Evolutionary conservation across 768 basidiomycete genomes (phyloP), one percentile per base, ranked within the genome.

Genomic region (Tulasnella sp.): DNA sequence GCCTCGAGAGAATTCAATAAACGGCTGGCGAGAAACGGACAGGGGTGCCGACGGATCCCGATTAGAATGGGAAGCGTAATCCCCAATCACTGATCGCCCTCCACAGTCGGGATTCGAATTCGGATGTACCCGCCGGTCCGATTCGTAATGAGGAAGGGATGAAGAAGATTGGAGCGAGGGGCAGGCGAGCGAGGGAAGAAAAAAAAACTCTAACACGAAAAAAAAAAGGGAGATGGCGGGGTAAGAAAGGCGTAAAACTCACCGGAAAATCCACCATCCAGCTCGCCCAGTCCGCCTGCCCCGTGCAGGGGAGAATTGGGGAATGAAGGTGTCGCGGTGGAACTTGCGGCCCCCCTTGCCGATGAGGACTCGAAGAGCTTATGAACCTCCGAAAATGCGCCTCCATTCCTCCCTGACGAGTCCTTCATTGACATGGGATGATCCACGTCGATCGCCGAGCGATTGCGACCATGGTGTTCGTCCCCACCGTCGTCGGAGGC

Each of bases 241-340:
- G 17, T 0, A 42, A 42, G 68, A 25, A 64, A 67, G 34, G 2
- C 67, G 67, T 31, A 38, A 70, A 14, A 22, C 69, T 70, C 69
- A 70, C 69, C 40, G 9, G 69, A 70, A 42, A 70, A 70, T 70
- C 37, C 69, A 14, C 69, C 40, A 3, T 70, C 69, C n/a, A 42
- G 69, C 3, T 70, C 69, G 6, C 69, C 69, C 36, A 70, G 12
- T 1, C 69, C 69, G 15, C 69, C 69, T 31, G 69, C 29, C 29
- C 17, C 40, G 25, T 70, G 69, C 36, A 70, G 69, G 0, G 69
- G 69, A 15, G 36, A 38, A 36, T 70, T 70, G 37, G 69, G 69
- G 40, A 70, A 70, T 37, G 69, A 70, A 25, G 69, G 69, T n/a
- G 69, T 70, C 69, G 69, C 69, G 29, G 37, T 70, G 36, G 69